These are phyloP conservation scores for Cymbopogon citratus DNA, from an alignment of 176 grass and related monocot species.

Conservation along the genomic window DNA sequence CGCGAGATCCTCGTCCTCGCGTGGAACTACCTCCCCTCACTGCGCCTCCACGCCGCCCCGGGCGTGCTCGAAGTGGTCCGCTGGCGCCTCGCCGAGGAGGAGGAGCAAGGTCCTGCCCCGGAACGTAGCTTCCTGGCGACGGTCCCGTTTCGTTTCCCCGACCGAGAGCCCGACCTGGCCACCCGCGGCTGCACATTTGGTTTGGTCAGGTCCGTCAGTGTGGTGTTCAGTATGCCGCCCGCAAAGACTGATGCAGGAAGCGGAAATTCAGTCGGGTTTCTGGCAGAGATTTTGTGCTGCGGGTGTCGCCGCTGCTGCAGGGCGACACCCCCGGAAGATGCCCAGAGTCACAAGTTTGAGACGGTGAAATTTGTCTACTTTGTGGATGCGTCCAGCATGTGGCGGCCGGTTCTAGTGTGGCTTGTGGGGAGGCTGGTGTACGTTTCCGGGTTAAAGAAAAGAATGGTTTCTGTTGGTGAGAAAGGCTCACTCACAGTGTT, in stretches of 20 bases:
- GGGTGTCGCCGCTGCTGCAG: conserved; percentile 53
- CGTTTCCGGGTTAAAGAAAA: conserved; percentile 61
- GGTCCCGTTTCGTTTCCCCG: not conserved
- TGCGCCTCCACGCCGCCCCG: conserved; percentile 16
- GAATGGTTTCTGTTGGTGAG: conserved; percentile 47
- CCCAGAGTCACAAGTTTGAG: conserved; percentile 47
- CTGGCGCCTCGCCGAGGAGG: conserved; percentile 41
- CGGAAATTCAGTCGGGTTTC: conserved; percentile 47
- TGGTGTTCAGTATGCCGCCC: conserved; percentile 54
- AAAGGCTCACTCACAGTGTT: conserved; percentile 53
- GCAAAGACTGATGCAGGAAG: not conserved
- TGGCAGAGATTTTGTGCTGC: conserved; percentile 70
- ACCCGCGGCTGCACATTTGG: conserved; percentile 32
- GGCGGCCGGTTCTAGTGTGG: conserved; percentile 44
- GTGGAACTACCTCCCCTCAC: conserved; percentile 74
- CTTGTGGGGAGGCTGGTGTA: conserved; percentile 51
- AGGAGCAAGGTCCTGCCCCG: not conserved
- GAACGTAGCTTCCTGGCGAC: not conserved
- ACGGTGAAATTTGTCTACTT: conserved; percentile 66
- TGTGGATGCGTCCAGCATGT: conserved; percentile 35
- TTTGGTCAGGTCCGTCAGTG: conserved; percentile 62
- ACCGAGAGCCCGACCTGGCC: not conserved
- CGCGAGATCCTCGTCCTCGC: conserved; percentile 56
- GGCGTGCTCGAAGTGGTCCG: conserved; percentile 74
- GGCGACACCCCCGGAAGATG: conserved; percentile 15